Base-by-base conservation (phyloP, 306 rosid genomes). In the Castanea crenata region DNA sequence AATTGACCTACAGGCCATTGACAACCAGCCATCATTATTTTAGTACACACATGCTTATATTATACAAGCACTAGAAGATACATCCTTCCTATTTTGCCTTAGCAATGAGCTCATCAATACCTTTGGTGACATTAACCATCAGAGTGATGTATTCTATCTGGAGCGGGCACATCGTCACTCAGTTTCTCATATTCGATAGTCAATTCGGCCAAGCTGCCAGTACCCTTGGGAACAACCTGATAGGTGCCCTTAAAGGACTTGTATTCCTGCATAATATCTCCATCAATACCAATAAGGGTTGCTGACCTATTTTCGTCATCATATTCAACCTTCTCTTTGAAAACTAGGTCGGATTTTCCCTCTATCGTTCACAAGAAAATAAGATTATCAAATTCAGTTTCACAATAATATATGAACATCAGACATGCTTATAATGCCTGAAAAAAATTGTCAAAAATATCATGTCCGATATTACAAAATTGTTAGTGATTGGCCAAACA, bases 321-420 rank as follows among this genome's bases (percentile, higher is more conserved):
- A 1, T 67, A 46, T 18, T 73, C 86, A 9, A 78, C 70, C 79
- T 59, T 74, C 76, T 78, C 86, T 68, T 78, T 83, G 4, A 69
- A 57, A 20, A 64, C 73, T 31, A 38, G 44, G 44, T n/a, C 80
- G 3, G 35, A 15, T 18, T 74, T 19, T 31, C 23, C 8, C 41
- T 67, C 78, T 55, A 3, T 4, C 2, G 27, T 34, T 63, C 69
- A 29, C 51, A 65, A 16, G 23, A 8, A 41, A 18, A 64, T 31
- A 18, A 5, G 19, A 52, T 32, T 5, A 9, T 34, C 8, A 20
- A 16, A 55, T 55, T 41, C 10, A 12, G 16, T 11, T 5, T 49
- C 3, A 8, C 20, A 68, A 55, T 10, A 21, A 77, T 32, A 16
- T 67, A 31, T 34, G 19, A 12, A 3, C 12, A 69, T 41, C 64